Evolutionary conservation across 306 rosid species (phyloP), one percentile per base, ranked within the genome.

Genomic region (Trifolium repens): DNA sequence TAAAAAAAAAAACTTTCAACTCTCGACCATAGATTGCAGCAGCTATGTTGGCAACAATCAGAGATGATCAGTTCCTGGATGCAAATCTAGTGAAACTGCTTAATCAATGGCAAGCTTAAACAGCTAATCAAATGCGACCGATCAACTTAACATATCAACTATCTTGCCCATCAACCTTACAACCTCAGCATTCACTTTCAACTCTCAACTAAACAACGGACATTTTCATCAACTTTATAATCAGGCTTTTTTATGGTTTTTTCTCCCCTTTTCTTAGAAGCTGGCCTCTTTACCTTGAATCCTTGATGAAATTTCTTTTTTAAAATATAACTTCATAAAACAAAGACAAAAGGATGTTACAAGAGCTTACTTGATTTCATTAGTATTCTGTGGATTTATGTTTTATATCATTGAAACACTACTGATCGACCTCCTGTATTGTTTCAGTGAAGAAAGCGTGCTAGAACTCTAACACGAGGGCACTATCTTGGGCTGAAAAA

Each of bases 21-120:
- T 82, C 85, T 77, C 98, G 87, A 89, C 97, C 92, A 89, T 86
- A 71, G 89, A 78, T 90, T 90, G 92, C 80, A 79, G 90, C 96
- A 89, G 92, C 96, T 90, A 78, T 86, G 87, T 88, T 96, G 99
- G 98, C 97, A 90, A 93, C 96, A 87, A 90, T 85, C 99, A 89
- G 88, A 90, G 97, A 92, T 88, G 97, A 90, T 76, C 94, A 82
- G 93, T 92, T 89, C 93, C 92, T 85, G 90, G 90, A 84, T 90
- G 76, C 93, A 90, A 90, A 96, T 91, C 84, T 90, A 89, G 85
- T 90, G 93, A 91, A 89, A 89, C 99, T 83, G 86, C 93, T 87
- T 91, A 87, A 88, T 92, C 97, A 90, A 85, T 96, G 96, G 86
- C 96, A 86, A 86, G 90, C 92, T 90, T 92, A 86, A 92, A 90